phyloP scores from a whole-genome alignment of 805 yeast species.

The Nakazawaea ambrosiae region DNA sequence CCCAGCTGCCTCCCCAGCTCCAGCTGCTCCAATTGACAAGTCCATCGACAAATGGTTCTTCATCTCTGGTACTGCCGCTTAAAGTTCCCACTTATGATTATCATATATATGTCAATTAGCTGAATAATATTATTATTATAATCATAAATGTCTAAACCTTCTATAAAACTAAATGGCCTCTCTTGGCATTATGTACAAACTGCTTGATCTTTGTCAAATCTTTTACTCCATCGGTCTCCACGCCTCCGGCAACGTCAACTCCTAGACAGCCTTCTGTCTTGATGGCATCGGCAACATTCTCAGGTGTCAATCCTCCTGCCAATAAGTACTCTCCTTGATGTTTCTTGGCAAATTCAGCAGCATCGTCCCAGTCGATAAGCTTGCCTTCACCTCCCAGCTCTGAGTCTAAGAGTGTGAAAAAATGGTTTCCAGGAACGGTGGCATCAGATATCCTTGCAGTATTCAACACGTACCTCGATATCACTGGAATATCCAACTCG shows the following conservation, averaged over 20 bases:
- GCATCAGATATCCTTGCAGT: slow-evolving; percentile 29
- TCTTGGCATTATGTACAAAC: slow-evolving; percentile 51
- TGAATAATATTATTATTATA: too few species aligned
- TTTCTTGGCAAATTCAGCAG: slow-evolving; percentile 28
- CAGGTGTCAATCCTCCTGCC: slow-evolving; percentile 87
- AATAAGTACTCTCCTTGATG: slow-evolving; percentile 38
- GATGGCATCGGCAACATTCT: slow-evolving; percentile 55
- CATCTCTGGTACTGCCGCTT: slow-evolving; percentile 75
- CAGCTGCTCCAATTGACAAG: slow-evolving; percentile 94
- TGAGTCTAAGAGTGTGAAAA: slow-evolving; percentile 69
- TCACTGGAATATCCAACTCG: slow-evolving; percentile 45
- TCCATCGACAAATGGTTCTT: slow-evolving; percentile 98
- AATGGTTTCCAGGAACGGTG: slow-evolving; percentile 25
- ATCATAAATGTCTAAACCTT: too few species aligned
- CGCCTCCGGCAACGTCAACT: slow-evolving; percentile 94
- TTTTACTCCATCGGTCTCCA: slow-evolving; percentile 72
- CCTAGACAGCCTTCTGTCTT: slow-evolving; percentile 61
- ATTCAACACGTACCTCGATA: slow-evolving; percentile 64
- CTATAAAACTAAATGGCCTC: too few species aligned
- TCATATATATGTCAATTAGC: too few species aligned
- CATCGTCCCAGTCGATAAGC: slow-evolving; percentile 62
- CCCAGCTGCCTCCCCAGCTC: slow-evolving; percentile 64
- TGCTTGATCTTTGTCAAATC: slow-evolving; percentile 53
- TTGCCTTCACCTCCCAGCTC: slow-evolving; percentile 92
- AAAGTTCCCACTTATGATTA: too few species aligned